Conservation (phyloP, 495 filamentous ascomycete genomes). For the Annulohypoxylon stygium region DNA sequence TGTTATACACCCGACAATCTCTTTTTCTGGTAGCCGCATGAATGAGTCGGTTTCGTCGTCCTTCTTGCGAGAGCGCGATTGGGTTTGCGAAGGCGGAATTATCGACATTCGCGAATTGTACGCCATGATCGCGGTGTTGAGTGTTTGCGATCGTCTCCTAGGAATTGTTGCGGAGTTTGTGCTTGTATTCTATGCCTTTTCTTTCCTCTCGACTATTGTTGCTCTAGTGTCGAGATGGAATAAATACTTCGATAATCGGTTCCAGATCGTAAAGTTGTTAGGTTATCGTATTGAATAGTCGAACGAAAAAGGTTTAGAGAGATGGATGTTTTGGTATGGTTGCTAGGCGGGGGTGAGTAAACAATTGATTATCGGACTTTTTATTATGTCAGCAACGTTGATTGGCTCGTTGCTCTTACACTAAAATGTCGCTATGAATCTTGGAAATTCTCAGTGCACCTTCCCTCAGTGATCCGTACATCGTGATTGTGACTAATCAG, state of each 20-base stretch:
- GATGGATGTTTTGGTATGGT: conserved; percentile 41
- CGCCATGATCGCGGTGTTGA: conserved; percentile 61
- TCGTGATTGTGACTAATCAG: not conserved
- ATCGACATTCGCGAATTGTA: conserved; percentile 87
- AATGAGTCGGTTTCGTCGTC: conserved; percentile 88
- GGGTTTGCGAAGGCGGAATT: conserved; percentile 67
- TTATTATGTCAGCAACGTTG: conserved; percentile 20
- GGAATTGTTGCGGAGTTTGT: not conserved
- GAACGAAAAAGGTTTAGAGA: conserved; percentile 21
- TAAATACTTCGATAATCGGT: conserved; percentile 14
- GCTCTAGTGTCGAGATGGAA: conserved; percentile 1
- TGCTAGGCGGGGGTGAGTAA: conserved; percentile 41
- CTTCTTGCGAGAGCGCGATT: conserved; percentile 73
- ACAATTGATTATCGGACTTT: conserved; percentile 25
- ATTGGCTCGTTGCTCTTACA: conserved; percentile 22
- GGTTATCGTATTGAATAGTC: conserved; percentile 24
- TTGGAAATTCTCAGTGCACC: not conserved
- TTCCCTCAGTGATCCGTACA: too few relatives aligned
- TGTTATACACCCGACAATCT: conserved; percentile 96
- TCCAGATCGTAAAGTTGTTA: conserved; percentile 12
- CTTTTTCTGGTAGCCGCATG: conserved; percentile 86
- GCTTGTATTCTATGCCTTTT: not conserved
- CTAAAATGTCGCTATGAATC: not conserved
- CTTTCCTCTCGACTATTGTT: not conserved
- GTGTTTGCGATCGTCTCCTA: conserved; percentile 2